A percentile compares a stretch with the other conserved stretches of the same genome.
phyloP scores from a whole-genome alignment of 1,284 basidiomycete genomes.

The Chondrostereum purpureum region DNA sequence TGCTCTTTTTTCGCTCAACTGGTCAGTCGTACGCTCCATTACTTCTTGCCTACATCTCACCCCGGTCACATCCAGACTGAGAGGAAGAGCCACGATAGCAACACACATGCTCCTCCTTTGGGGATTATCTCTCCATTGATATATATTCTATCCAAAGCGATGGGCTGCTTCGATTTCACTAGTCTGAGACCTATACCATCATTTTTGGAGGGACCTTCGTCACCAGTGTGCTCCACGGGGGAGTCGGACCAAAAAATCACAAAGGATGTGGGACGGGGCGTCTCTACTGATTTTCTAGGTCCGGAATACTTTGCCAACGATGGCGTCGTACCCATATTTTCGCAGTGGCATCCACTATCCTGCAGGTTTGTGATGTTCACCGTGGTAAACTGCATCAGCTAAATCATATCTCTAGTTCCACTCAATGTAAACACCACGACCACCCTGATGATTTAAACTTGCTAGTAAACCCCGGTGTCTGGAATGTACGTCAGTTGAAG shows the following conservation, averaged over 20 bases:
- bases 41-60: slow-evolving; percentile 7
- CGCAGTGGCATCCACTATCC: slow-evolving; percentile 44
- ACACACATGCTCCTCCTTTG: slow-evolving; percentile 12
- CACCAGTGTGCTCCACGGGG: background rate
- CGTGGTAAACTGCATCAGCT: slow-evolving; percentile 5
- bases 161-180: slow-evolving; percentile 32
- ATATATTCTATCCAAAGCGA: slow-evolving; percentile 19
- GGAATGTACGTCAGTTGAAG: slow-evolving; percentile 34
- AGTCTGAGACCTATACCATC: slow-evolving; percentile 28
- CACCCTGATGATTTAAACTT: slow-evolving; percentile 31
- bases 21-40: slow-evolving; percentile 20
- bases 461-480: slow-evolving; percentile 28
- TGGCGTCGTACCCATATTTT: slow-evolving; percentile 45
- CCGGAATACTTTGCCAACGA: slow-evolving; percentile 36
- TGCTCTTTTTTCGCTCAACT: slow-evolving; percentile 34
- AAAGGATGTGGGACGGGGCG: slow-evolving; percentile 1
- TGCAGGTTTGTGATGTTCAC: slow-evolving; percentile 40
- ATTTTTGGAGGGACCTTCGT: slow-evolving; percentile 19
- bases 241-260: background rate
- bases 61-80: slow-evolving; percentile 12
- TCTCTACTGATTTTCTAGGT: slow-evolving; percentile 7
- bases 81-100: slow-evolving; percentile 5
- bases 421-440: slow-evolving; percentile 17
- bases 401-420: slow-evolving; percentile 8
- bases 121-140: slow-evolving; percentile 16